A percentile compares a stretch with the other conserved stretches of the same genome.
These are phyloP conservation scores for Trametes versicolor DNA, from an alignment of 1,284 basidiomycete species.

Conservation along the genomic window DNA sequence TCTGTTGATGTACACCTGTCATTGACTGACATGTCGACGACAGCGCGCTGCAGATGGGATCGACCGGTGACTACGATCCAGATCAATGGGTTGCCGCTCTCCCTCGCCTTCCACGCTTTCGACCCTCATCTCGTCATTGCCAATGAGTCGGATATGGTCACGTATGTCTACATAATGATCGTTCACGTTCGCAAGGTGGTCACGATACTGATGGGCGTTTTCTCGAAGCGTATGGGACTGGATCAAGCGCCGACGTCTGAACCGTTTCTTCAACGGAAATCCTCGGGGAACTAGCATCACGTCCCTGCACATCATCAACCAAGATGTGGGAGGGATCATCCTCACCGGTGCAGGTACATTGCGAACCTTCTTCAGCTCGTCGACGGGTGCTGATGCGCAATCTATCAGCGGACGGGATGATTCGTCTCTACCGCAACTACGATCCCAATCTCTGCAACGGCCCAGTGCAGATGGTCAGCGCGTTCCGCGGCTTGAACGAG, in stretches of 20 bases:
- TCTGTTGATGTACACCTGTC: neutral
- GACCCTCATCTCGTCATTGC: slow-evolving; percentile 90
- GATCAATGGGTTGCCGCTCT: slow-evolving; percentile 76
- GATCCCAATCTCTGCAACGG: slow-evolving; percentile 71
- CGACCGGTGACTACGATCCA: slow-evolving; percentile 80
- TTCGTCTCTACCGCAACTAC: slow-evolving; percentile 94
- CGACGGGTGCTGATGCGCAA: neutral
- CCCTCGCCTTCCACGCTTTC: slow-evolving; percentile 91
- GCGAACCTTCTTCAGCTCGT: neutral
- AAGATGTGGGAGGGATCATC: slow-evolving; percentile 93
- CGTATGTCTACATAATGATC: slow-evolving; percentile 56
- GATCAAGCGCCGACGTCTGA: slow-evolving; percentile 82
- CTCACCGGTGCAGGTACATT: slow-evolving; percentile 85
- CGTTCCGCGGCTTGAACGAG: slow-evolving; percentile 92
- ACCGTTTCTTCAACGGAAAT: slow-evolving; percentile 92
- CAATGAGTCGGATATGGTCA: slow-evolving; percentile 89
- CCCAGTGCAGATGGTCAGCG: slow-evolving; percentile 88
- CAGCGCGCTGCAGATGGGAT: slow-evolving; percentile 78
- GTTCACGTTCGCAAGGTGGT: slow-evolving; percentile 2
- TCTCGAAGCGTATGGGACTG: slow-evolving; percentile 90
- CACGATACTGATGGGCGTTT: neutral
- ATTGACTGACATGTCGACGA: slow-evolving; percentile 18
- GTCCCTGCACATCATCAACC: slow-evolving; percentile 93
- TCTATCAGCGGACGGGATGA: slow-evolving; percentile 84
- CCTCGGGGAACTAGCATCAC: slow-evolving; percentile 87